Conservation (phyloP, 805 yeast species). For the Wickerhamiella siamensis region DNA sequence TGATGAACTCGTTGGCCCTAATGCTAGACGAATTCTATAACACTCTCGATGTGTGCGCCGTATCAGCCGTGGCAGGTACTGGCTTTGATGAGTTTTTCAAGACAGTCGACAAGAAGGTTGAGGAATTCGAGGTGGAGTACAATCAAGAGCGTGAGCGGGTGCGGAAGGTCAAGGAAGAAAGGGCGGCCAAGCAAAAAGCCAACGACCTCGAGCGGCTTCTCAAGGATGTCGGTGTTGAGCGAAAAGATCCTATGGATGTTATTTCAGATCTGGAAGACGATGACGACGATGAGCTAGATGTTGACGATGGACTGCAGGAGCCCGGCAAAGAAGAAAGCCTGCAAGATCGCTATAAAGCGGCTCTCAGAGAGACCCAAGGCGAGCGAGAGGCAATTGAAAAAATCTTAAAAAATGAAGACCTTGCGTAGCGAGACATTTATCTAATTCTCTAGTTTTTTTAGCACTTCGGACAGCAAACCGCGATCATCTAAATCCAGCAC, state of each 20-base stretch:
- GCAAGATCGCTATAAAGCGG: slow-evolving; percentile 58
- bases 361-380: slow-evolving; percentile 28
- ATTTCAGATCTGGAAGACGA: slow-evolving; percentile 41
- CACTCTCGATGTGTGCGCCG: slow-evolving; percentile 82
- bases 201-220: slow-evolving; percentile 57
- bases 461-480: slow-evolving; percentile 8
- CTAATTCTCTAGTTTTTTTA: neutral
- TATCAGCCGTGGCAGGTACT: slow-evolving; percentile 81
- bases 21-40: slow-evolving; percentile 94
- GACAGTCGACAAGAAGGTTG: slow-evolving; percentile 76
- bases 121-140: slow-evolving; percentile 74
- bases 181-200: slow-evolving; percentile 58
- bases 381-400: slow-evolving; percentile 13
- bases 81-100: slow-evolving; percentile 84
- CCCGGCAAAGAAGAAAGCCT: slow-evolving; percentile 27
- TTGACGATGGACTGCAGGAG: slow-evolving; percentile 5
- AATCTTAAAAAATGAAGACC: slow-evolving; percentile 7
- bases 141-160: slow-evolving; percentile 76
- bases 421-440: neutral
- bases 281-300: slow-evolving; percentile 12
- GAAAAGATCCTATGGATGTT: slow-evolving; percentile 37
- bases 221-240: slow-evolving; percentile 66
- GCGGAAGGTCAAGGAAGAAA: slow-evolving; percentile 57
- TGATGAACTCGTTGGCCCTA: slow-evolving; percentile 87
- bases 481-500: slow-evolving; percentile 59